phyloP scores from a whole-genome alignment of 2,329 filamentous ascomycete genomes.

The Botryotinia narcissicola region DNA sequence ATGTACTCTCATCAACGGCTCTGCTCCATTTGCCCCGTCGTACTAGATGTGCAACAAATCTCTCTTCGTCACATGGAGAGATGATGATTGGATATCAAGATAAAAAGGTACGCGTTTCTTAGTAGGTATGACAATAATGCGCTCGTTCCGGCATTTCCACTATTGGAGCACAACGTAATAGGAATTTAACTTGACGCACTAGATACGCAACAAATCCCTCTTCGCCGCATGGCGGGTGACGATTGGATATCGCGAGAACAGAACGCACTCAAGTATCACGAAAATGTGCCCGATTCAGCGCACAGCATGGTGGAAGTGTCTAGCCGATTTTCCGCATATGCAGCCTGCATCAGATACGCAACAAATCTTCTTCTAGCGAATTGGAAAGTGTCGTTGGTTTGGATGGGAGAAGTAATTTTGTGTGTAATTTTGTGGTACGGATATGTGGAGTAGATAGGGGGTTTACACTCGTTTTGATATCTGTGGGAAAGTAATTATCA shows the following conservation, averaged over 20 bases:
- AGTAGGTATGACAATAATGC: no score
- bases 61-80: not conserved
- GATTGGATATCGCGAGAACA: not conserved
- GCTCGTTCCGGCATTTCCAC: not conserved
- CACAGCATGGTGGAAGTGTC: not conserved
- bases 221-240: fast-evolving
- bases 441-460: not conserved
- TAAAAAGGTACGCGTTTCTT: not conserved
- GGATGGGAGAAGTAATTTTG: not conserved
- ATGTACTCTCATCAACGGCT: not conserved
- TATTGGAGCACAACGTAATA: not conserved
- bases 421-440: not conserved
- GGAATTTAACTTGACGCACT: not conserved
- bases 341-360: not conserved
- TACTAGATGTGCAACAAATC: not conserved
- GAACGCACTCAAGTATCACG: not conserved
- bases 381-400: not conserved
- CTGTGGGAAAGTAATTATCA: no score
- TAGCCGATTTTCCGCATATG: not conserved
- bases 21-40: not conserved
- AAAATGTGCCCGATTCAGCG: not conserved
- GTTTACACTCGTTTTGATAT: not conserved
- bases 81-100: not conserved
- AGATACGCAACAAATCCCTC: not conserved
- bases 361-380: not conserved